Conservation (phyloP, 495 filamentous ascomycete species). For the Neohortaea acidophila region DNA sequence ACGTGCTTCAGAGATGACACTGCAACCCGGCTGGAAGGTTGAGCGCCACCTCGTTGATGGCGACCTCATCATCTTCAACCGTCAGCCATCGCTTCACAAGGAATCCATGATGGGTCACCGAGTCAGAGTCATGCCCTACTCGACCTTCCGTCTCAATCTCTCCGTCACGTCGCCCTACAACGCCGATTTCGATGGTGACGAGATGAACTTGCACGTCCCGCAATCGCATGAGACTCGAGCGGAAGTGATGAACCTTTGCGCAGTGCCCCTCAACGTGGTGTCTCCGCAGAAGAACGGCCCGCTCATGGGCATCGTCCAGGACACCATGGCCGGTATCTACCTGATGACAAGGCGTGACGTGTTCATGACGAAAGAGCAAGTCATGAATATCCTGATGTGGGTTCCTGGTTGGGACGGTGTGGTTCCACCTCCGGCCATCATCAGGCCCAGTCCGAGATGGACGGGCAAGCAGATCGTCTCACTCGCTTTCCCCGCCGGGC, state of each 20-base stretch:
- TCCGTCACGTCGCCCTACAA: constrained; percentile 98
- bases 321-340: constrained; percentile 90
- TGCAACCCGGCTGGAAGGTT: constrained; percentile 96
- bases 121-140: constrained; percentile 95
- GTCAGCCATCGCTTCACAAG: constrained; percentile 96
- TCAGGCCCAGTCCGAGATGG: constrained; percentile 85
- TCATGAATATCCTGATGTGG: constrained; percentile 95
- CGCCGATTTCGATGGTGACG: constrained; percentile 98
- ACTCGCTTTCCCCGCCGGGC: constrained; percentile 71
- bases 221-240: constrained; percentile 92
- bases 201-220: constrained; percentile 99
- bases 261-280: constrained; percentile 94
- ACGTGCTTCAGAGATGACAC: constrained; percentile 54
- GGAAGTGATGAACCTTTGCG: constrained; percentile 81
- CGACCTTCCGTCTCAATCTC: constrained; percentile 90
- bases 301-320: constrained; percentile 98
- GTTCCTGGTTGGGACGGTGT: constrained; percentile 94
- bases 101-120: constrained; percentile 99
- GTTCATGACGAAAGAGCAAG: constrained; percentile 73
- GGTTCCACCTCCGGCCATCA: constrained; percentile 76
- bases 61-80: constrained; percentile 98
- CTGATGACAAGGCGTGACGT: constrained; percentile 88
- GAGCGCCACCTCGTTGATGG: constrained; percentile 91
- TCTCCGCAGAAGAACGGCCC: constrained; percentile 94
- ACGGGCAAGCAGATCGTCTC: constrained; percentile 98